Conservation (phyloP, 1,139 yeast species). For the Hanseniaspora uvarum region DNA sequence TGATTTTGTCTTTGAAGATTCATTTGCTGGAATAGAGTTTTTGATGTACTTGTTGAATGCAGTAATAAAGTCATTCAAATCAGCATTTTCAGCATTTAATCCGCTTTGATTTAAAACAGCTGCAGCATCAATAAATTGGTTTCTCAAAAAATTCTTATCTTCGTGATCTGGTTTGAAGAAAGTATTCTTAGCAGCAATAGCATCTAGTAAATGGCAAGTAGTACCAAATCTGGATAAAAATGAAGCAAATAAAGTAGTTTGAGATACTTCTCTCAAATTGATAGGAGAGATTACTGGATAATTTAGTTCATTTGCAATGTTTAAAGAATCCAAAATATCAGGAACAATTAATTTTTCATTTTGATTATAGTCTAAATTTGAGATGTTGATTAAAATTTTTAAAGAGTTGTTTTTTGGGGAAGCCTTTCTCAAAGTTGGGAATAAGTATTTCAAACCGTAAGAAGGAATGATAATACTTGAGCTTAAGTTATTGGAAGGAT, state of each 20-base stretch:
- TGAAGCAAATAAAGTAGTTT: conserved; percentile 54
- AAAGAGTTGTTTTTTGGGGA: conserved; percentile 34
- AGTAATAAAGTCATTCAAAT: conserved; percentile 51
- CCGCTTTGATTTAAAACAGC: conserved; percentile 26
- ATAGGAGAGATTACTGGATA: conserved; percentile 68
- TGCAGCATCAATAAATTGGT: conserved; percentile 23
- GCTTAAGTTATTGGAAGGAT: conserved; percentile 28
- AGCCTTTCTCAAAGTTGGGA: conserved; percentile 46
- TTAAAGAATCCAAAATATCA: conserved; percentile 57
- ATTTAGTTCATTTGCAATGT: conserved; percentile 53
- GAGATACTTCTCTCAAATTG: conserved; percentile 53
- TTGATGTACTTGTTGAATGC: conserved; percentile 28
- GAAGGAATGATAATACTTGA: conserved; percentile 53
- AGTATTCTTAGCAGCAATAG: conserved; percentile 54
- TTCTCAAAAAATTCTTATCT: conserved; percentile 28
- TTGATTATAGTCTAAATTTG: conserved; percentile 60
- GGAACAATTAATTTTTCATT: conserved; percentile 43
- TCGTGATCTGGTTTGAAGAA: conserved; percentile 32
- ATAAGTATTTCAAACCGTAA: conserved; percentile 46
- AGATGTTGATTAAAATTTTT: conserved; percentile 57
- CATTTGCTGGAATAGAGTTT: background rate
- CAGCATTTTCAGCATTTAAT: conserved; percentile 39
- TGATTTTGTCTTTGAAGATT: background rate
- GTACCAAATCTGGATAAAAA: conserved; percentile 55
- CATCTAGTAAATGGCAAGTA: conserved; percentile 67